Conservation (phyloP, 495 filamentous ascomycete species). For the Podospora fimiseda region DNA sequence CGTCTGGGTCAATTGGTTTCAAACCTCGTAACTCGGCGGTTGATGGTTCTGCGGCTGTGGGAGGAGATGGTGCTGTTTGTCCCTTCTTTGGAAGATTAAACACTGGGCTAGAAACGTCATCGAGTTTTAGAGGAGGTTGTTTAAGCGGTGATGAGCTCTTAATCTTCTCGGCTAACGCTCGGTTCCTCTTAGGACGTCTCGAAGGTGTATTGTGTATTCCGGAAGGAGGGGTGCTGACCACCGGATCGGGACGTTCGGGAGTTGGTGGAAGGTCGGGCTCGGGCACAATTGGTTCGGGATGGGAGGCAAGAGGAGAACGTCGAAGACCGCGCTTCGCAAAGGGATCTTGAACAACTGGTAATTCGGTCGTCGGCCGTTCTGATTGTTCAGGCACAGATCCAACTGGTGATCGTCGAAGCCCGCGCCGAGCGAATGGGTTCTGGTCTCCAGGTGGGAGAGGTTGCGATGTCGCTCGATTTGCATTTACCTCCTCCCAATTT, state of each 20-base stretch:
- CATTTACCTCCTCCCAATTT: slow-evolving; percentile 19
- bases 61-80: neutral
- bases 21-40: slow-evolving; percentile 29
- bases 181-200: slow-evolving; percentile 34
- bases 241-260: slow-evolving; percentile 53
- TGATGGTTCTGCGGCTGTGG: slow-evolving; percentile 2
- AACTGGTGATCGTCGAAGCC: too few species aligned
- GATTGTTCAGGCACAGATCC: too few species aligned
- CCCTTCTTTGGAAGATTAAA: slow-evolving; percentile 3
- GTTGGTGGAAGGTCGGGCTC: slow-evolving; percentile 70
- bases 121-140: slow-evolving; percentile 20
- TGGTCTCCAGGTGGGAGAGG: slow-evolving; percentile 39
- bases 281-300: slow-evolving; percentile 26
- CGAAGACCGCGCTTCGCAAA: slow-evolving; percentile 31
- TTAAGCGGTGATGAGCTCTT: slow-evolving; percentile 43
- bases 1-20: slow-evolving; percentile 29
- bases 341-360: slow-evolving; percentile 30
- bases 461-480: slow-evolving; percentile 30
- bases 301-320: slow-evolving; percentile 33
- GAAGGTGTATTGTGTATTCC: slow-evolving; percentile 51
- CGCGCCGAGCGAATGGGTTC: too few species aligned
- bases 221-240: slow-evolving; percentile 43
- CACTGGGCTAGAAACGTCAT: neutral
- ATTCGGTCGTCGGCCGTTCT: too few species aligned
- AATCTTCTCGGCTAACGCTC: slow-evolving; percentile 31